Evolutionary conservation across 768 basidiomycete species (phyloP).

Genomic region (Amanita pseudoporphyria): DNA sequence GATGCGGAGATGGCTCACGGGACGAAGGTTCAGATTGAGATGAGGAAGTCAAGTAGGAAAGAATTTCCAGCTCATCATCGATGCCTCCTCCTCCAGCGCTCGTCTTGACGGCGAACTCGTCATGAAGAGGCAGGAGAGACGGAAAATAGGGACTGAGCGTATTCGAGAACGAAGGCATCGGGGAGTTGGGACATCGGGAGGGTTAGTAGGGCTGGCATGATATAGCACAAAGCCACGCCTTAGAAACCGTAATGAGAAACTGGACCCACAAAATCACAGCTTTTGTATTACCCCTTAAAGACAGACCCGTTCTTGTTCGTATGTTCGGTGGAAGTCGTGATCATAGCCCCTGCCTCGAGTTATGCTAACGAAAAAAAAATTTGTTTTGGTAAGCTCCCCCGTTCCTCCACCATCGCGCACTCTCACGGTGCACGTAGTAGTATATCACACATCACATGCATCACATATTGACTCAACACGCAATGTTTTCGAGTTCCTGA

Average conservation of each 20-base stretch:
- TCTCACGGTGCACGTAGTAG: conserved; percentile 6
- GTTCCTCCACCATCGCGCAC: background rate
- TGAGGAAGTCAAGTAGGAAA: background rate
- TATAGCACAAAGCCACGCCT: background rate
- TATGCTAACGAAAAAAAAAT: background rate
- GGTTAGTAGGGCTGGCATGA: background rate
- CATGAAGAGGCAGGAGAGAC: background rate
- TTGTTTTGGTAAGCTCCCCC: background rate
- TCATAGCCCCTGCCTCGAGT: conserved; percentile 7
- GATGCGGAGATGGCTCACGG: background rate
- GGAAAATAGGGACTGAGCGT: background rate
- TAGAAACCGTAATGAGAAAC: background rate
- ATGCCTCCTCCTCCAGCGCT: background rate
- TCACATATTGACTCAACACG: background rate
- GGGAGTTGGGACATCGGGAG: background rate
- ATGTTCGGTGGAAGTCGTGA: background rate
- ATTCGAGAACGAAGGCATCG: background rate
- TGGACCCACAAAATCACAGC: conserved; percentile 6
- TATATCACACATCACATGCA: background rate
- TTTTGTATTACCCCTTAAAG: conserved; percentile 4
- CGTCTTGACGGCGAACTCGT: background rate
- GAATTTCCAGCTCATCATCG: background rate
- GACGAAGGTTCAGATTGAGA: conserved; percentile 1
- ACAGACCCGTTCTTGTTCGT: conserved; percentile 1
- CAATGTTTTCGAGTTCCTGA: background rate